phyloP scores from a whole-genome alignment of 495 filamentous ascomycete species.

The Arthonia radiata region DNA sequence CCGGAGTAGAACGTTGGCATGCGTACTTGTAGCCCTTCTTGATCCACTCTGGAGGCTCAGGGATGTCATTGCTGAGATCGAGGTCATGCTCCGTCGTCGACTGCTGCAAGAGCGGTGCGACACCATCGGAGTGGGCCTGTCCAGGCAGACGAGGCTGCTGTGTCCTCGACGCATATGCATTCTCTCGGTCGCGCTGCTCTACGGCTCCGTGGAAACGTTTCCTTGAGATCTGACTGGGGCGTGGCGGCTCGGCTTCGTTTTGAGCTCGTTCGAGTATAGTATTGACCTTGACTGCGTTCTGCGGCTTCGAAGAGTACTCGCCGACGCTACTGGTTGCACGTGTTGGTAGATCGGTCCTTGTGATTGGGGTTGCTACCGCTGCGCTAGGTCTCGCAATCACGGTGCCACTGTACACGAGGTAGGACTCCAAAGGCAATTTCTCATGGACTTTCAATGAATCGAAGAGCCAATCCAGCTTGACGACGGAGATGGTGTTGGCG shows the following conservation, averaged over 20 bases:
- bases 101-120: constrained; percentile 26
- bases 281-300: not conserved
- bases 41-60: constrained; percentile 45
- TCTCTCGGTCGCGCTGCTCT: not conserved
- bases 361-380: constrained; percentile 1
- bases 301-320: constrained; percentile 6
- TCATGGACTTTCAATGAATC: constrained; percentile 27
- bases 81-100: constrained; percentile 54
- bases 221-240: constrained; percentile 1
- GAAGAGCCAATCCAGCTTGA: constrained; percentile 54
- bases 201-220: constrained; percentile 18
- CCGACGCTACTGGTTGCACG: constrained; percentile 8
- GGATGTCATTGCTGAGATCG: constrained; percentile 17
- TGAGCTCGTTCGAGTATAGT: not conserved
- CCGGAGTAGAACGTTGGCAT: constrained; percentile 55
- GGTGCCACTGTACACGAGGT: constrained; percentile 39
- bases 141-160: constrained; percentile 1
- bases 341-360: constrained; percentile 2
- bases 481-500: constrained; percentile 29
- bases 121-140: constrained; percentile 11
- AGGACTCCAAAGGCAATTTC: constrained; percentile 32
- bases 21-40: constrained; percentile 40
- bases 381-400: constrained; percentile 8
- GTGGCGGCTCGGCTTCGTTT: constrained; percentile 1
- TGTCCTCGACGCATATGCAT: not conserved